These are phyloP conservation scores for Xylaria acuta DNA, from an alignment of 495 filamentous ascomycete genomes.

Conservation along the genomic window DNA sequence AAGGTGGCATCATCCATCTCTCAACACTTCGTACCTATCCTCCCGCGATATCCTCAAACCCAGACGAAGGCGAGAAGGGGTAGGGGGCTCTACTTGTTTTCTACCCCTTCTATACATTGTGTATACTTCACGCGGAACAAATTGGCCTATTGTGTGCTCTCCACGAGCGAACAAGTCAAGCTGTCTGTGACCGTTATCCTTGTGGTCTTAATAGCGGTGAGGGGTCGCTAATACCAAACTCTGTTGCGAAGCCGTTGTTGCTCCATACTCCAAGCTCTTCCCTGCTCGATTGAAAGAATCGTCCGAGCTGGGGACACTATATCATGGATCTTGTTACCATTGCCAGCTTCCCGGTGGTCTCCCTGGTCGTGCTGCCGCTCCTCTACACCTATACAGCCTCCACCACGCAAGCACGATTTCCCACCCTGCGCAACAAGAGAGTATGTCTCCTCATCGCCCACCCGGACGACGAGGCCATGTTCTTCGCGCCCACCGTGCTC, in stretches of 20 bases:
- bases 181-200: background rate
- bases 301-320: background rate
- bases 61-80: constrained; percentile 12
- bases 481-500: constrained; percentile 89
- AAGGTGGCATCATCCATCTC: background rate
- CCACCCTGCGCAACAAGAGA: constrained; percentile 74
- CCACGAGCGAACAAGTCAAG: background rate
- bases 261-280: background rate
- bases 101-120: constrained; percentile 19
- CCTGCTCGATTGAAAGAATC: background rate
- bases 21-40: background rate
- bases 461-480: constrained; percentile 99
- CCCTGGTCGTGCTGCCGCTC: constrained; percentile 59
- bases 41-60: constrained; percentile 5
- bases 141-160: background rate
- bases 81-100: constrained; percentile 23
- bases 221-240: background rate
- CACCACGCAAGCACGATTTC: constrained; percentile 64
- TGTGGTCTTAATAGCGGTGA: background rate
- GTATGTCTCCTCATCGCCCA: constrained; percentile 94
- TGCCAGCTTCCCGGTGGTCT: constrained; percentile 41
- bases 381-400: constrained; percentile 67
- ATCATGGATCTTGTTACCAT: constrained; percentile 30
- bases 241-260: background rate
- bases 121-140: background rate